Evolutionary conservation across 805 yeast genomes (phyloP), one percentile per base, ranked within the genome.

Genomic region (Metschnikowia santaceciliae): DNA sequence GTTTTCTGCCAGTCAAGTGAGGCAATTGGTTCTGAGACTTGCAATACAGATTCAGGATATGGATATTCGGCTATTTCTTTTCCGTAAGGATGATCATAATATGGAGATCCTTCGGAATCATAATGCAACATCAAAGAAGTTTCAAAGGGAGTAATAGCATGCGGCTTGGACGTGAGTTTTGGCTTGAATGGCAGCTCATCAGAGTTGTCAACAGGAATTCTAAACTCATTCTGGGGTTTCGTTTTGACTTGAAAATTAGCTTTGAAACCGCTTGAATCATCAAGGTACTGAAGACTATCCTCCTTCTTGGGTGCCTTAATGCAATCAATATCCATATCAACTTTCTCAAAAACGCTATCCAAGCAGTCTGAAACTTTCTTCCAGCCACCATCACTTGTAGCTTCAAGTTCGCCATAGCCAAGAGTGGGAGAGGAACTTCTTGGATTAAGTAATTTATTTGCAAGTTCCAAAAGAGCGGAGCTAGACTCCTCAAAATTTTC

Each of bases 131-230:
- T 42, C 40, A 78, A 51, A 5, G 82, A 70, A 26, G 83, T 81
- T n/a, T 80, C 80, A 20, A 84, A 75, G 0, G 88, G 68, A 42
- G 66, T 68, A 7, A 84, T 44, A 0, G 89, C 80, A 64, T 88
- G 77, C 0, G 97, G 98, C 64, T 94, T 94, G 1, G 72, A 56
- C 1, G 76, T 72, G 23, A 94, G 67, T 48, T 81, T 72, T 1
- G 99, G 98, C 59, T 71, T 80, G 71, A 92, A 94, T 0, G 97
- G 96, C 15, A 67, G 71, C 0, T 72, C 58, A 61, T 84, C 90
- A 3, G 83, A 69, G 63, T 90, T 90, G 62, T 90, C 90, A 6
- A 90, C 73, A 1, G 80, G 73, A 1, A 61, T 68, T 14, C 70
- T 63, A 66, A 92, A 92, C 6, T 67, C 57, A 2, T 72, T 50